A percentile compares a stretch with the other conserved stretches of the same genome.
These are phyloP conservation scores for Hanseniaspora singularis DNA, from an alignment of 805 yeast species.

Conservation along the genomic window DNA sequence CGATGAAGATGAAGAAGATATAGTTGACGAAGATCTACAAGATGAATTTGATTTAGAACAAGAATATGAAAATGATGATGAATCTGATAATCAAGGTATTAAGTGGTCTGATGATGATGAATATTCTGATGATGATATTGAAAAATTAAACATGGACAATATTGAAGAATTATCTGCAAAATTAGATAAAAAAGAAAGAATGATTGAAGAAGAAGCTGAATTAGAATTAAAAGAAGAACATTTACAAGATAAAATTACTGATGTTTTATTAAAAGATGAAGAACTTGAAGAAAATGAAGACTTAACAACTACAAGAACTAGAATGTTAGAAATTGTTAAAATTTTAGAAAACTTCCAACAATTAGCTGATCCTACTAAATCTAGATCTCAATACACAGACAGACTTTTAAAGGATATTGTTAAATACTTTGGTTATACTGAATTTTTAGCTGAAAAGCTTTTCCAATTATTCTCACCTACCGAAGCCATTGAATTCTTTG, in stretches of 20 bases:
- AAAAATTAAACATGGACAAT: constrained; percentile 62
- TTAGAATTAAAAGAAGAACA: constrained; percentile 47
- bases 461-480: constrained; percentile 85
- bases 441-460: constrained; percentile 83
- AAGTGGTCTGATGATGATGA: constrained; percentile 73
- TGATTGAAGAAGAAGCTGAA: constrained; percentile 52
- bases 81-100: constrained; percentile 24
- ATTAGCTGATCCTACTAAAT: constrained; percentile 71
- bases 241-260: constrained; percentile 55
- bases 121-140: constrained; percentile 42
- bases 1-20: constrained; percentile 38
- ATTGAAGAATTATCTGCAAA: constrained; percentile 66
- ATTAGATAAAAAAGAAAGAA: constrained; percentile 48
- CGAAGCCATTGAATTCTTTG: constrained; percentile 96
- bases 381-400: constrained; percentile 70
- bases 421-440: constrained; percentile 86
- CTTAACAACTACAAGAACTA: constrained; percentile 70
- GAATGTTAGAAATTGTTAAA: constrained; percentile 91
- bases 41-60: constrained; percentile 52
- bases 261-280: constrained; percentile 57
- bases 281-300: constrained; percentile 53
- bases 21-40: constrained; percentile 26
- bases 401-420: constrained; percentile 77
- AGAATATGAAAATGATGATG: constrained; percentile 35
- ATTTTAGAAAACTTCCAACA: constrained; percentile 82